These are phyloP conservation scores for Solanum bulbocastanum DNA, from an alignment of 257 asterid genomes.

Conservation along the genomic window DNA sequence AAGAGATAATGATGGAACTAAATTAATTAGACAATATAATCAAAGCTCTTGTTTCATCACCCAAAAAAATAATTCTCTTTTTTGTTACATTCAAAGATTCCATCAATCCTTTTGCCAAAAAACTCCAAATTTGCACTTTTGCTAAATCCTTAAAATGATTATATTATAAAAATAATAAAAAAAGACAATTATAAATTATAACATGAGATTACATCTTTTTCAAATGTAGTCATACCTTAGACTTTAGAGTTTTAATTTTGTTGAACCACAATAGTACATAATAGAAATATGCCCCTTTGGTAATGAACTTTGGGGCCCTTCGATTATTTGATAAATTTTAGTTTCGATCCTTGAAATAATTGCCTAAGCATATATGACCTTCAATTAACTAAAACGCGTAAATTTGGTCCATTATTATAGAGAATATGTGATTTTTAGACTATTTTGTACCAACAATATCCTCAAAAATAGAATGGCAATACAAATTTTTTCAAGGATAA, in stretches of 20 bases:
- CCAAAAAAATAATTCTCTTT: not conserved
- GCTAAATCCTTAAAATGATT: not conserved
- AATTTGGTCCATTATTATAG: not conserved
- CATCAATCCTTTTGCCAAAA: not conserved
- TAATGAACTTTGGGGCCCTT: not conserved
- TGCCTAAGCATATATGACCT: not conserved
- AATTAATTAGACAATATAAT: not conserved
- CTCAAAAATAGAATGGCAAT: not conserved
- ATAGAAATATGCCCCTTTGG: not conserved
- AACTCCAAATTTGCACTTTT: not conserved
- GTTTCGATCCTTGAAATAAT: not conserved
- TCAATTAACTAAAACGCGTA: not conserved
- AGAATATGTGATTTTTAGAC: not conserved
- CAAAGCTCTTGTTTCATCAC: not conserved
- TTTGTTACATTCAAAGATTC: not conserved
- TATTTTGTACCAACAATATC: not conserved
- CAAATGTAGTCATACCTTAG: not conserved
- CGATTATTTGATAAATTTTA: not conserved
- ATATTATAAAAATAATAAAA: not conserved
- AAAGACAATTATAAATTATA: not conserved
- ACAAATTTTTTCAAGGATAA: not conserved
- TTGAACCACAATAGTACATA: not conserved
- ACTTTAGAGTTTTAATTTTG: not conserved
- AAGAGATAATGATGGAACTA: not conserved
- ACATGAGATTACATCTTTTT: not conserved